These are phyloP conservation scores for Claviceps lovelessii DNA, from an alignment of 2,329 filamentous ascomycete genomes.

Conservation along the genomic window DNA sequence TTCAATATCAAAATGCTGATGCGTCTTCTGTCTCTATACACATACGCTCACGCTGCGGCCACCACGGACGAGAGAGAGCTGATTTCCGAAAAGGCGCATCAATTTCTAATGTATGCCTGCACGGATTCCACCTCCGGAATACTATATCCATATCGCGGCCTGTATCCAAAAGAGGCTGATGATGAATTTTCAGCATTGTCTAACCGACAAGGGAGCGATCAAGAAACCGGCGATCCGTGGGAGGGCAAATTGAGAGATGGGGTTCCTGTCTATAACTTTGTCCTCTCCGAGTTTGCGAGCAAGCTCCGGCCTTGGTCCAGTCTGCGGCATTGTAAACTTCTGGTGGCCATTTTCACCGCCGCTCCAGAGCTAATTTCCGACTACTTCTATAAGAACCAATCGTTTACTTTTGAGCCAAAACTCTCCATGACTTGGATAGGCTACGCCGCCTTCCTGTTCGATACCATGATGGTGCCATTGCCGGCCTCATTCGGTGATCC, in stretches of 20 bases:
- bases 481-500: slow-evolving; percentile 58
- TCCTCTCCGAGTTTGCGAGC: slow-evolving; percentile 64
- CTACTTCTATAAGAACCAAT: slow-evolving; percentile 68
- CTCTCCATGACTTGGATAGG: slow-evolving; percentile 89
- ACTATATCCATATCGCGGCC: slow-evolving; percentile 62
- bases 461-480: slow-evolving; percentile 59
- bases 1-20: slow-evolving; percentile 62
- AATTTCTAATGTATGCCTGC: slow-evolving; percentile 62
- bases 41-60: slow-evolving; percentile 34
- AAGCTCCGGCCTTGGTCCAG: slow-evolving; percentile 73
- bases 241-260: slow-evolving; percentile 52
- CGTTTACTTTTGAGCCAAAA: slow-evolving; percentile 82
- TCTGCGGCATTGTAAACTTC: slow-evolving; percentile 64
- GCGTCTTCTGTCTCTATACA: slow-evolving; percentile 58
- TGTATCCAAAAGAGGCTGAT: slow-evolving; percentile 64
- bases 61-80: slow-evolving; percentile 28
- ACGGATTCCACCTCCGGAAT: slow-evolving; percentile 61
- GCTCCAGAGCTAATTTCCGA: slow-evolving; percentile 78
- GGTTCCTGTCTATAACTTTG: slow-evolving; percentile 64
- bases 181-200: slow-evolving; percentile 19
- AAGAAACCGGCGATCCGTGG: slow-evolving; percentile 48
- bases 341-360: slow-evolving; percentile 63
- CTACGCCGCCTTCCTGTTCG: slow-evolving; percentile 78
- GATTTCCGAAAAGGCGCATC: slow-evolving; percentile 57
- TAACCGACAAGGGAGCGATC: slow-evolving; percentile 18